These are phyloP conservation scores for Suillus clintonianus DNA, from an alignment of 768 basidiomycete genomes.

Conservation along the genomic window DNA sequence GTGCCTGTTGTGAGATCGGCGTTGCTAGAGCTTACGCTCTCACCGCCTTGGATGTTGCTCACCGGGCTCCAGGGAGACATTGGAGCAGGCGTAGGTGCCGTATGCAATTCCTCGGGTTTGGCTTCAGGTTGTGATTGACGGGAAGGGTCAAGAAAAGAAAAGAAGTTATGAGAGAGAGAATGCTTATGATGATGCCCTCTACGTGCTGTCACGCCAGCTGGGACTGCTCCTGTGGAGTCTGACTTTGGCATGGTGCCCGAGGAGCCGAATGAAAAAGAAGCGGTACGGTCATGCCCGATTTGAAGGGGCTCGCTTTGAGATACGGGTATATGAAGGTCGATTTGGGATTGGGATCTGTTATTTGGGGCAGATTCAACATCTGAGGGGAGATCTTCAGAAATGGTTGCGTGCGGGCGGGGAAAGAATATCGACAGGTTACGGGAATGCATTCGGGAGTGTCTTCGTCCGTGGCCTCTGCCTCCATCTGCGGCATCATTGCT, in stretches of 20 bases:
- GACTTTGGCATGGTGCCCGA: conserved; percentile 37
- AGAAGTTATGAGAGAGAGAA: conserved; percentile 92
- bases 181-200: conserved; percentile 92
- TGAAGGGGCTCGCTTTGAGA: conserved; percentile 38
- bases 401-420: conserved; percentile 66
- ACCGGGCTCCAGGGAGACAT: conserved; percentile 66
- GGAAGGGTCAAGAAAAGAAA: conserved; percentile 86
- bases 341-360: not conserved
- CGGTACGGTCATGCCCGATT: conserved; percentile 45
- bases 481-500: conserved; percentile 14
- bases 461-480: conserved; percentile 26
- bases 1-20: not conserved
- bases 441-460: conserved; percentile 80
- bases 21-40: not conserved
- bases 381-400: conserved; percentile 64
- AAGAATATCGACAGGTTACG: conserved; percentile 93
- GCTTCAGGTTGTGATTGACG: conserved; percentile 10
- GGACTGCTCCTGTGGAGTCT: conserved; percentile 14
- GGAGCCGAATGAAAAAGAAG: conserved; percentile 56
- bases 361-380: conserved; percentile 45
- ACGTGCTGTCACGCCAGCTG: conserved; percentile 28
- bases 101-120: conserved; percentile 44
- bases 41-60: not conserved
- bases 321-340: conserved; percentile 41
- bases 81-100: conserved; percentile 60